Evolutionary conservation across 176 grass and related monocot species (phyloP).

Genomic region (Elymus sibiricus): DNA sequence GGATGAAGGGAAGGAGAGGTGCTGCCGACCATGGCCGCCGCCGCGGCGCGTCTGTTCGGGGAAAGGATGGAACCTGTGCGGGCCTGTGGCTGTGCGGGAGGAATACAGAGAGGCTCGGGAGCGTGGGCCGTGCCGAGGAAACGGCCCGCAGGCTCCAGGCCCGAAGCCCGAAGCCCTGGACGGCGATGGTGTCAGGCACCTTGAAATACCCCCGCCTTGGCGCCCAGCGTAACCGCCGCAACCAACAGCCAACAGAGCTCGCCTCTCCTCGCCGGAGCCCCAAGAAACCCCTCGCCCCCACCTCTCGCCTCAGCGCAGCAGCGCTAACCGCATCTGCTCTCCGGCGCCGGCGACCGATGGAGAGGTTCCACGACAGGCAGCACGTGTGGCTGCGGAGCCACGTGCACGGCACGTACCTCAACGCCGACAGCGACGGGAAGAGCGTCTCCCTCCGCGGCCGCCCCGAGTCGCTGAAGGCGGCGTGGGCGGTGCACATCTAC

Average conservation of each 20-base stretch:
- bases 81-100: neutral
- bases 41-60: neutral
- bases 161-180: neutral
- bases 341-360: constrained; percentile 8
- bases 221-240: neutral
- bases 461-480: neutral
- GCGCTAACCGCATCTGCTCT: too few species aligned
- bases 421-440: neutral
- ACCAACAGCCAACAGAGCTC: neutral
- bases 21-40: neutral
- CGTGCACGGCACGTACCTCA: constrained; percentile 14
- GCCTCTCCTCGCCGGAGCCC: neutral
- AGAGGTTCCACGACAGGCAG: neutral
- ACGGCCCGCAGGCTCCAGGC: neutral
- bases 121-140: neutral
- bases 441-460: neutral
- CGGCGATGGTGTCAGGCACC: neutral
- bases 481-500: constrained; percentile 24
- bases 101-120: neutral
- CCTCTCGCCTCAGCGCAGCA: neutral
- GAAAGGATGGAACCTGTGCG: neutral
- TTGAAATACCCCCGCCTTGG: neutral
- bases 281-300: neutral
- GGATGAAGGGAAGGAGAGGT: neutral
- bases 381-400: constrained; percentile 24